phyloP scores from a whole-genome alignment of 805 yeast genomes.

The Debaryomyces maramus region DNA sequence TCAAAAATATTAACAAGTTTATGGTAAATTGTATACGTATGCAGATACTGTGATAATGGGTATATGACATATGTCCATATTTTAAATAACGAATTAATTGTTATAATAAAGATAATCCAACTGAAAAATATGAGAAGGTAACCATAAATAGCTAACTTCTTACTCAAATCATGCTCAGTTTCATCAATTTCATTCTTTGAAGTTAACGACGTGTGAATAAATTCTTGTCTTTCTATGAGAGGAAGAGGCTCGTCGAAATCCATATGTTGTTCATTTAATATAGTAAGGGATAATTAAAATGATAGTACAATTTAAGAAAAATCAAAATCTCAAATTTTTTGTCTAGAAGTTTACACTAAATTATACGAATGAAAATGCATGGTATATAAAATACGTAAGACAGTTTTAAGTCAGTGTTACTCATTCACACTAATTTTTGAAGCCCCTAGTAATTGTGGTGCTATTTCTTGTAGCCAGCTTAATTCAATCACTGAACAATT shows the following conservation, averaged over 20 bases:
- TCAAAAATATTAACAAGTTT: constrained; percentile 16
- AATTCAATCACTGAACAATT: constrained; percentile 79
- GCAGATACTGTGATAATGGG: constrained; percentile 23
- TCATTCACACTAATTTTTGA: constrained; percentile 30
- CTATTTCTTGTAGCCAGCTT: constrained; percentile 82
- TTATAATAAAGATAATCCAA: constrained; percentile 33
- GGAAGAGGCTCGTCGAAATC: constrained; percentile 10
- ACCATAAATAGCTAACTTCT: constrained; percentile 22
- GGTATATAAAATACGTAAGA: too few relatives aligned
- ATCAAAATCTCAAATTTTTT: too few relatives aligned
- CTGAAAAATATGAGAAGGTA: constrained; percentile 26
- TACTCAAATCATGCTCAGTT: neutral
- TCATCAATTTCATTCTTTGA: too few relatives aligned
- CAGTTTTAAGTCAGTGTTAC: too few relatives aligned
- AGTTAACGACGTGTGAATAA: neutral
- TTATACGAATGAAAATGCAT: too few relatives aligned
- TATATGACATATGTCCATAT: constrained; percentile 34
- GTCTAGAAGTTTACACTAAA: too few relatives aligned
- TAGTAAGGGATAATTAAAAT: too few relatives aligned
- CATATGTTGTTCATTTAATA: constrained; percentile 1
- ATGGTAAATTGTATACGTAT: constrained; percentile 12
- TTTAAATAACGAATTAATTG: constrained; percentile 35
- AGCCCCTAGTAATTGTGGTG: constrained; percentile 61
- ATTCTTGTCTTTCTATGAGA: constrained; percentile 5
- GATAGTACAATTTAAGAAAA: too few relatives aligned